Base-by-base conservation (phyloP, 2,329 filamentous ascomycete genomes). In the Chaetomiaceae sp. region DNA sequence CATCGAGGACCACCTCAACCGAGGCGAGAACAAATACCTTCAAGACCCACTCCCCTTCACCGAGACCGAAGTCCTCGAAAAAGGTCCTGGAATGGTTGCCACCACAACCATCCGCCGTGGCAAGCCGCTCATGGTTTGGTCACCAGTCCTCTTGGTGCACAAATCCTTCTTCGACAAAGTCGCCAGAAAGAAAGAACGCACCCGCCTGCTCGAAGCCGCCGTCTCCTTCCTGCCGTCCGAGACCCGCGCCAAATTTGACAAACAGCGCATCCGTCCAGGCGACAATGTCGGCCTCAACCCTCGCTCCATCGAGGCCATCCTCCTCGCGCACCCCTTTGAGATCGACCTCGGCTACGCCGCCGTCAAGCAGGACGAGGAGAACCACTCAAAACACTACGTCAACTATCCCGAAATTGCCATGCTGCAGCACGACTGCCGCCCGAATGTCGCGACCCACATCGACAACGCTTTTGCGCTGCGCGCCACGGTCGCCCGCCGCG, bases 341-440 rank as follows among this genome's bases (percentile, higher is more conserved):
- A 53, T 63, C 43, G 56, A 61, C 47, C 49, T 65, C 3, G 61
- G 61, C 18, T 53, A 53, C 44, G 38, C 23, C 5, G 41, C 34
- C 23, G n/a, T 48, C 18, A 20, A 53, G n/a, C 52, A 49, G 1
- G 57, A 57, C 20, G 44, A 56, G 2, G 4, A 21, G 5, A 23
- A 20, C 30, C 56, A 60, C 47, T 54, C 57, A 4, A 36, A 50
- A 16, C 64, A 66, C 54, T 61, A 57, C 33, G 56, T 53, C 47
- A 59, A 59, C 38, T 74, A 69, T 51, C 71, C 71, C 0, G 70
- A 74, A 59, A 64, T 66, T 1, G 58, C 64, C 16, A 47, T 66
- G 2, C 40, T 73, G 11, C 70, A 70, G 48, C 72, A 74, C 61
- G 70, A 68, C 20, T 75, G 73, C 57, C 72, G 70, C 23, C 69